Percentiles rank a stretch among this genome's conserved stretches.
Conservation (phyloP, 495 filamentous ascomycete genomes). For the Aspergillus heteromorphus region DNA sequence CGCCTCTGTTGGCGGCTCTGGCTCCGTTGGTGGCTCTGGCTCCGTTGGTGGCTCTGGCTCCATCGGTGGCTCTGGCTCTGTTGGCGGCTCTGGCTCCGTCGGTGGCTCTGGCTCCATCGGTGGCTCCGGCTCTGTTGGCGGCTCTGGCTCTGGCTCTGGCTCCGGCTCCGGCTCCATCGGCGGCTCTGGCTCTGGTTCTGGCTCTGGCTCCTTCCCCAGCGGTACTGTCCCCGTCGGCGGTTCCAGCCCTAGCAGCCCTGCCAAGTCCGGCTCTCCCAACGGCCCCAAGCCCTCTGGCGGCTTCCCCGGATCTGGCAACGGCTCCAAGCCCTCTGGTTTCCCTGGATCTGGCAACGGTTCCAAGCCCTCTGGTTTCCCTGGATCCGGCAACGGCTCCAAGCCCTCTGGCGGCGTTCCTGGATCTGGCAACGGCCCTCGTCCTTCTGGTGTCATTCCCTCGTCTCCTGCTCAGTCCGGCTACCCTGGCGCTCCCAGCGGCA, state of each 20-base stretch:
- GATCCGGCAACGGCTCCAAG: too few species aligned
- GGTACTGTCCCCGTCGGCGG: neutral
- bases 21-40: neutral
- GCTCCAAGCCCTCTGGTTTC: neutral
- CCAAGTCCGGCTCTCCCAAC: neutral
- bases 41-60: neutral
- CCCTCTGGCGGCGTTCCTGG: neutral
- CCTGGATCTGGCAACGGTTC: neutral
- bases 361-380: too few species aligned
- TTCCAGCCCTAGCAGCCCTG: neutral
- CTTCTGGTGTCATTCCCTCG: slow-evolving; percentile 1
- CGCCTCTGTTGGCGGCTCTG: neutral
- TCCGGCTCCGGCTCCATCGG: too few species aligned
- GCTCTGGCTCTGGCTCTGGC: neutral
- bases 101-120: neutral
- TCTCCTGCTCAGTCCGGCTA: slow-evolving; percentile 3
- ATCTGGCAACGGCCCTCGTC: neutral
- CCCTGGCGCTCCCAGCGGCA: neutral
- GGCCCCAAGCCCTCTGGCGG: neutral
- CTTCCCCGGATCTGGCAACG: neutral
- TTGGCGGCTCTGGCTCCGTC: neutral
- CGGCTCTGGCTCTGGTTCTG: neutral
- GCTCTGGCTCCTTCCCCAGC: slow-evolving; percentile 4
- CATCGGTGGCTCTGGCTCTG: too few species aligned
- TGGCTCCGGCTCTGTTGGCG: slow-evolving; percentile 2